A percentile compares a stretch with the other conserved stretches of the same genome.
Conservation (phyloP, 1,284 basidiomycete genomes). For the Chondrostereum purpureum region DNA sequence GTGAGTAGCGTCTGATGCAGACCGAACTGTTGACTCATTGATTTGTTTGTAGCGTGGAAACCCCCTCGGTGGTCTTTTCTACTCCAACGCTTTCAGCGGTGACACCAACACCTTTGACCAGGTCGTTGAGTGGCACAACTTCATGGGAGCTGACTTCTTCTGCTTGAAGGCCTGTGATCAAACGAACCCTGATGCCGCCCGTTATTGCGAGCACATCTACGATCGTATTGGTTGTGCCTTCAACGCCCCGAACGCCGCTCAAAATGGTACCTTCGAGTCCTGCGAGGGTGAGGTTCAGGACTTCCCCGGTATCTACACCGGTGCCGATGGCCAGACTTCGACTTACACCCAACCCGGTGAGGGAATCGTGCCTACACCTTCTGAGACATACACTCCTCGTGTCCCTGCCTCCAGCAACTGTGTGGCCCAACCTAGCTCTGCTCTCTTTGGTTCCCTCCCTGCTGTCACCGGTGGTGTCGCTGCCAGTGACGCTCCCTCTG, state of each 20-base stretch:
- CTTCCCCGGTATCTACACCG: constrained; percentile 47
- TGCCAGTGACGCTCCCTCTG: constrained; percentile 16
- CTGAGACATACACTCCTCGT: constrained; percentile 44
- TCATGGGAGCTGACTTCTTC: constrained; percentile 38
- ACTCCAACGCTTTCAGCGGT: constrained; percentile 39
- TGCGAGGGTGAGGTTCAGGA: constrained; percentile 51
- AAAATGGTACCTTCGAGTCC: constrained; percentile 35
- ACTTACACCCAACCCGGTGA: constrained; percentile 49
- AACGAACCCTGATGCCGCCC: constrained; percentile 27
- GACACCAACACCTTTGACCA: constrained; percentile 34
- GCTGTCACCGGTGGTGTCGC: constrained; percentile 17
- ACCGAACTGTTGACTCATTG: background rate
- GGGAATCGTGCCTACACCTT: constrained; percentile 38
- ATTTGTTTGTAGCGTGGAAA: constrained; percentile 36
- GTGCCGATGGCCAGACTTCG: constrained; percentile 26
- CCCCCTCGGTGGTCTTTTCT: constrained; percentile 47
- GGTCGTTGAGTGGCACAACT: constrained; percentile 44
- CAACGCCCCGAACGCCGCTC: constrained; percentile 46
- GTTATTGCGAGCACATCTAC: constrained; percentile 42
- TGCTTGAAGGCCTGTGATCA: constrained; percentile 44
- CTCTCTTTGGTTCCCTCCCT: constrained; percentile 20
- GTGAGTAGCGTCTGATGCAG: constrained; percentile 18
- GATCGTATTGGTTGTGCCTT: constrained; percentile 51
- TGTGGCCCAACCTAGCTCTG: constrained; percentile 14
- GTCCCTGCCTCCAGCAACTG: constrained; percentile 37